phyloP scores from a whole-genome alignment of 75 land plant species.

The Gnetum montanum region DNA sequence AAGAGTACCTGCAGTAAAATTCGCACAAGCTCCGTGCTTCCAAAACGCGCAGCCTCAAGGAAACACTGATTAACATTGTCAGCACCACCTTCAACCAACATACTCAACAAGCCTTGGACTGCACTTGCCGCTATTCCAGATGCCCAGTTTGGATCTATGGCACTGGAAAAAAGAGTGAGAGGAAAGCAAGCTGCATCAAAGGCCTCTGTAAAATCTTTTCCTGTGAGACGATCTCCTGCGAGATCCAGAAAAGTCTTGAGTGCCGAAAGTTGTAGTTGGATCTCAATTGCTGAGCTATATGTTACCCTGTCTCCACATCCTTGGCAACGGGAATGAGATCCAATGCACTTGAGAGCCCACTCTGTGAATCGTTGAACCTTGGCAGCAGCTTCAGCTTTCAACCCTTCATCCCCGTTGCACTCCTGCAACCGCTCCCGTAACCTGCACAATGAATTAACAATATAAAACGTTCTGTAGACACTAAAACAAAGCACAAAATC shows the following conservation, averaged over 20 bases:
- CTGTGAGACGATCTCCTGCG: slow-evolving; percentile 61
- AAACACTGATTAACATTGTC: slow-evolving; percentile 98
- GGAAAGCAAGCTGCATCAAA: slow-evolving; percentile 98
- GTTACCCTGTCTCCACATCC: slow-evolving; percentile 38
- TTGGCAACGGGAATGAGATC: slow-evolving; percentile 72
- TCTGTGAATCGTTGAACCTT: slow-evolving; percentile 96
- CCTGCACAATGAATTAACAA: slow-evolving; percentile 30
- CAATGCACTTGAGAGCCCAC: slow-evolving; percentile 93
- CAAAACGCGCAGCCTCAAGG: slow-evolving; percentile 93
- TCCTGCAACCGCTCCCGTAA: slow-evolving; percentile 87
- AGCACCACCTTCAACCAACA: slow-evolving; percentile 95
- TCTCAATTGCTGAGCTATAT: slow-evolving; percentile 54
- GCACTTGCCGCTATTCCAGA: slow-evolving; percentile 83
- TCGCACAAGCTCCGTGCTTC: slow-evolving; percentile 93
- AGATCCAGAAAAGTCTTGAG: slow-evolving; percentile 84
- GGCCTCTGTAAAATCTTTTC: slow-evolving; percentile 90
- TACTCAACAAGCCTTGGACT: slow-evolving; percentile 77
- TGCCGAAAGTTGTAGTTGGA: slow-evolving; percentile 74
- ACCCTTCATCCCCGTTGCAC: slow-evolving; percentile 83
- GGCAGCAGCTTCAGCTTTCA: slow-evolving; percentile 91
- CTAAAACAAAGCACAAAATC: background rate
- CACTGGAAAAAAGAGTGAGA: slow-evolving; percentile 86
- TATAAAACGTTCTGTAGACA: background rate
- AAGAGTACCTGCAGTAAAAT: slow-evolving; percentile 74
- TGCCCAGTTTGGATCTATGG: slow-evolving; percentile 94